Evolutionary conservation across 306 rosid species (phyloP), one percentile per base, ranked within the genome.

Genomic region (Prinsepia uniflora): DNA sequence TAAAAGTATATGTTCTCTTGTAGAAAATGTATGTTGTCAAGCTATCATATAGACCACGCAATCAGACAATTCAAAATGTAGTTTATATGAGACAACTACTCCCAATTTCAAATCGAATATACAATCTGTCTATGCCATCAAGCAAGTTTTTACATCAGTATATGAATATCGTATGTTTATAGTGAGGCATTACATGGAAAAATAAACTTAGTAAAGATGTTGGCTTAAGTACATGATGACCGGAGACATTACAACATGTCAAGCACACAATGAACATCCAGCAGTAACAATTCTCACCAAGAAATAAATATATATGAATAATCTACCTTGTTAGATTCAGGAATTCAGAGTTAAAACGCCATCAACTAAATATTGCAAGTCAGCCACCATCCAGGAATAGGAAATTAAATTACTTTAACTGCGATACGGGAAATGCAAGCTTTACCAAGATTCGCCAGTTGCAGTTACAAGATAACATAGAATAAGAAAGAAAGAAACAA

Each of bases 381-480:
- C 43, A 52, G 63, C 63, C 36, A 60, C 39, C 70, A 47, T 56
- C 36, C 43, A 10, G 22, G 45, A 9, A 41, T 14, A 48, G 55
- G 71, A 49, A 58, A 46, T 6, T 43, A 44, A 67, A 59, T 34
- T 55, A 70, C 39, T 44, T n/a, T 60, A 63, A 44, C 17, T 20
- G 6, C 46, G 19, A 48, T 40, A 18, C 7, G 24, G 20, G 42
- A 2, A 22, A 2, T 9, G 40, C n/a, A 63, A n/a, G 24, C 49
- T 40, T 55, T 30, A 34, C 48, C 69, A 49, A 17, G 41, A 70
- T 39, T 47, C 49, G 62, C 18, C 58, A 49, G 17, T 30, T n/a
- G 34, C 39, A 3, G 4, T 19, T 5, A n/a, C 42, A 47, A 45
- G 63, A 34, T 14, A 70, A 15, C 42, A 70, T 8, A 70, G 43